These are phyloP conservation scores for Capillidium rhysosporum DNA, from an alignment of 371 early-diverging fungal species.

Conservation along the genomic window DNA sequence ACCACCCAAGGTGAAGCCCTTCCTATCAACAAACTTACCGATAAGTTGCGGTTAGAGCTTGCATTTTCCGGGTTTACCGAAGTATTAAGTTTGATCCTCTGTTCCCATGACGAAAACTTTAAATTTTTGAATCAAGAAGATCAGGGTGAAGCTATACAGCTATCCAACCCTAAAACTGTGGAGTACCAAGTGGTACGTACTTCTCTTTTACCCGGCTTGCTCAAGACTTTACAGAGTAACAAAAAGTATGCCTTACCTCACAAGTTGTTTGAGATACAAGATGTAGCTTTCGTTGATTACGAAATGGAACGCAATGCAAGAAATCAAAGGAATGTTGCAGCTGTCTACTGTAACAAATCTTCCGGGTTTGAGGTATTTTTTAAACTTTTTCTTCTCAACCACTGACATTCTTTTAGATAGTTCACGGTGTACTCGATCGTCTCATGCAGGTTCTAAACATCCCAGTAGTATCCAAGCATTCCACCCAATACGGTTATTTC, in stretches of 20 bases:
- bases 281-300: slow-evolving; percentile 81
- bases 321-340: slow-evolving; percentile 84
- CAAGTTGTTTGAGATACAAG: slow-evolving; percentile 94
- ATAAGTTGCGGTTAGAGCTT: slow-evolving; percentile 73
- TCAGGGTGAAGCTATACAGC: slow-evolving; percentile 58
- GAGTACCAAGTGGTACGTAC: slow-evolving; percentile 93
- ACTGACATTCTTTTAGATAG: slow-evolving; percentile 19
- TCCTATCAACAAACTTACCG: slow-evolving; percentile 87
- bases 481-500: slow-evolving; percentile 44
- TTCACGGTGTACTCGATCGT: slow-evolving; percentile 85
- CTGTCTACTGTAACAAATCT: slow-evolving; percentile 68
- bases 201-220: slow-evolving; percentile 85
- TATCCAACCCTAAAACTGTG: slow-evolving; percentile 87
- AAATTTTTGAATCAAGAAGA: slow-evolving; percentile 60
- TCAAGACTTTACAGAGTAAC: slow-evolving; percentile 92
- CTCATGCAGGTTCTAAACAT: slow-evolving; percentile 64
- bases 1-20: slow-evolving; percentile 78
- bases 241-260: slow-evolving; percentile 82
- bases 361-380: slow-evolving; percentile 72
- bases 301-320: slow-evolving; percentile 56
- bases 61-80: slow-evolving; percentile 94
- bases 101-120: slow-evolving; percentile 94
- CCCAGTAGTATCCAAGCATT: slow-evolving; percentile 19
- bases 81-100: slow-evolving; percentile 88
- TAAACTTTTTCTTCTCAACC: not conserved